These are phyloP conservation scores for Skeletonema marinoi DNA, from an alignment of 108 stramenopile genomes.

Conservation along the genomic window DNA sequence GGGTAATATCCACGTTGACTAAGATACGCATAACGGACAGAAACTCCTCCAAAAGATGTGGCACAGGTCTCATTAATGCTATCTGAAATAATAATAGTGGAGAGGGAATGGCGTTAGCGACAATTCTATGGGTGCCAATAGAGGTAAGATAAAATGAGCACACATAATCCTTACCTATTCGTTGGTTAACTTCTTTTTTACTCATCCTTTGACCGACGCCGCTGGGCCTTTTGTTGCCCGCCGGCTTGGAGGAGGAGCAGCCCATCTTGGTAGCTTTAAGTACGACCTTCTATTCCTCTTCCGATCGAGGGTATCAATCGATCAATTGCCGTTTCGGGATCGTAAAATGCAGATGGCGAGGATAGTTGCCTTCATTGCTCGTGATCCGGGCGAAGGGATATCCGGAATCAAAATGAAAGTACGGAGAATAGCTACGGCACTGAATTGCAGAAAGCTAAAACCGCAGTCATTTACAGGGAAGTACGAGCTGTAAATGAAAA, in stretches of 20 bases:
- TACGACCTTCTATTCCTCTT: too few species aligned
- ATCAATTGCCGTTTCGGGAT: too few species aligned
- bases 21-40: conserved; percentile 78
- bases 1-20: conserved; percentile 91
- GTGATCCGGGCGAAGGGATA: too few species aligned
- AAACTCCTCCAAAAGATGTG: conserved; percentile 57
- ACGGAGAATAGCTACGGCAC: too few species aligned
- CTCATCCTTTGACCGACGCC: not conserved
- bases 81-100: conserved; percentile 39
- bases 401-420: too few species aligned
- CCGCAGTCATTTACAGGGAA: too few species aligned
- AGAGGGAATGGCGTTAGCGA: not conserved
- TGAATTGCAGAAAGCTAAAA: too few species aligned
- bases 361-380: too few species aligned
- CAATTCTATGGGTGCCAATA: not conserved
- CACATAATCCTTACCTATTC: conserved; percentile 16
- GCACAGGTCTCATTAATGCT: conserved; percentile 34
- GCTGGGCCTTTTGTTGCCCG: not conserved
- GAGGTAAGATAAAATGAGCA: not conserved
- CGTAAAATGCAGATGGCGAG: too few species aligned
- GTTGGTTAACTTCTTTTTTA: conserved; percentile 1
- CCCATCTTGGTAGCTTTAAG: conserved; percentile 2
- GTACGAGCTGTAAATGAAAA: too few species aligned
- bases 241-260: conserved; percentile 18
- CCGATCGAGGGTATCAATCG: too few species aligned